Base-by-base conservation (phyloP, 2,329 filamentous ascomycete genomes). In the Geosmithia flava region DNA sequence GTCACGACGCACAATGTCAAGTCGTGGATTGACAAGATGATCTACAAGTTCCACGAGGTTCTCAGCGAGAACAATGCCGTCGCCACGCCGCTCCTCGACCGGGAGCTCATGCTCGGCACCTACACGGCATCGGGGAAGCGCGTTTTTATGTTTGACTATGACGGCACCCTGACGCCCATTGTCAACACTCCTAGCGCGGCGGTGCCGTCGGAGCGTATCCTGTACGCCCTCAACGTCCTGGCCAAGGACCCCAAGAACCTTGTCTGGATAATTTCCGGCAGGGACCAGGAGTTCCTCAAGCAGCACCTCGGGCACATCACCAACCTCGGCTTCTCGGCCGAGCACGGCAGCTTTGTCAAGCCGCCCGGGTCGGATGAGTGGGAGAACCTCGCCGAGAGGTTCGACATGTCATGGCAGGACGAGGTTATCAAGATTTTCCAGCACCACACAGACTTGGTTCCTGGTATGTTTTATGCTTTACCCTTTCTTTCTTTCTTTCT, bases 91-190 rank as follows among this genome's bases (percentile, higher is more conserved):
- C 75, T 84, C 2, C 78, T 97, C 19, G 89, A 97, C 61, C 81
- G 82, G 37, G 73, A 80, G 3, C 73, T 80, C 52, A 67, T 96
- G 54, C 70, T 95, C 39, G 69, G 75, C 48, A 82, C 83, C 51
- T 97, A 96, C 65, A 79, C 81, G 51, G 70, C 76, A 40, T 81
- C 88, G 3, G 77, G 77, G 52, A 87, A 86, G 66, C 81, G 93
- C 11, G 73, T 98, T 3, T 95, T 97, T 71, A 91, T 98, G 87
- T 96, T 97, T 61, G 93, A 98, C 68, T 98, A 98, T 59, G 93
- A 98, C 62, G 93, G 93, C 45, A 98, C 93, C 1, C 76, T 98
- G 48, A 97, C 93, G 3, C 87, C 90, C 0, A 97, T 98, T 57
- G 93, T 97, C 48, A 84, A 85, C 56, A 89, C 97, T 59, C 93